Evolutionary conservation across 345 rosid species (phyloP), one percentile per base, ranked within the genome.

Genomic region (Eucalyptus curtisii): DNA sequence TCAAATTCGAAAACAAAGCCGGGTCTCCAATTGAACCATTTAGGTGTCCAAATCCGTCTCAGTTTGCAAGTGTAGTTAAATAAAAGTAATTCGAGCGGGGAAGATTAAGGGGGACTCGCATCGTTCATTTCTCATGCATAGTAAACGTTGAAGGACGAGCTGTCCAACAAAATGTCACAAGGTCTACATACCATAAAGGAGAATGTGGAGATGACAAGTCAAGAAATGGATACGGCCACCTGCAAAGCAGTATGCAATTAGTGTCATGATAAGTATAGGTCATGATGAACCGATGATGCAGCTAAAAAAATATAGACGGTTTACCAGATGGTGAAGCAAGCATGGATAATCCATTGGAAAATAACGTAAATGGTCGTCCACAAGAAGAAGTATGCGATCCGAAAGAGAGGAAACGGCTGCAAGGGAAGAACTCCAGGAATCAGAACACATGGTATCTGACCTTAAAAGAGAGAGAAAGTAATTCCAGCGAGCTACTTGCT

Each of bases 191-290:
- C 99, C 99, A 97, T 76, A 98, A 86, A 59, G 99, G 99, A 90
- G 98, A 96, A 91, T 92, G 94, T 64, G 93, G 91, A 82, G 99
- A 97, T 88, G 98, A 95, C 90, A 98, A 86, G 92, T 98, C 99
- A 40, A 98, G 95, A 89, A 98, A 98, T 80, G 99, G 99, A 89
- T 97, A 98, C 33, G 99, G 99, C 99, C 99, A 98, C 99, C 99
- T 97, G 94, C 92, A 89, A 89, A 85, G 84, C 14, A 40, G 88
- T 37, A 88, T 9, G 80, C 48, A 84, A 33, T 49, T 80, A 71
- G 16, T 24, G 88, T n/a, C 47, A 30, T 27, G 53, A 82, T 87
- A 71, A 37, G 27, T 6, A 10, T 76, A 37, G 27, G 42, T 76
- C 14, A 40, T 37, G 25, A 37, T 37, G 47, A 76, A 37, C 27